Conservation (phyloP, 129 eudicot genomes). For the Artemisia tridentata region DNA sequence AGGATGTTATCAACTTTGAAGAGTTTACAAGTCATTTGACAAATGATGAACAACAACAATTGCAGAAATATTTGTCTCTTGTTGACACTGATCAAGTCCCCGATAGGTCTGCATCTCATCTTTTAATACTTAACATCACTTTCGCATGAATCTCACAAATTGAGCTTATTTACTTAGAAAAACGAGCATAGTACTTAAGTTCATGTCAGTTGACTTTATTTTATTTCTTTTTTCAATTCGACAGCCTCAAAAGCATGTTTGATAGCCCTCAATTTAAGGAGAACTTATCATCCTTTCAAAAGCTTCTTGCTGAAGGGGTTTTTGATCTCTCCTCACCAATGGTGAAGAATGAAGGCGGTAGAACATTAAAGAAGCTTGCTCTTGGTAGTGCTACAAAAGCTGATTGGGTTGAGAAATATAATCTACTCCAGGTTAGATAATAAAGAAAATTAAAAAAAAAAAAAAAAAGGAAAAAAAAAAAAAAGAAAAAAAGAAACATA, state of each 20-base stretch:
- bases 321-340: constrained; percentile 57
- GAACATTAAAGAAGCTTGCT: constrained; percentile 64
- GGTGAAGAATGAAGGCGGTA: constrained; percentile 56
- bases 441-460: constrained; percentile 17
- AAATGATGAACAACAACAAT: constrained; percentile 59
- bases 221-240: constrained; percentile 19
- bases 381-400: constrained; percentile 58
- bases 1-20: constrained; percentile 71
- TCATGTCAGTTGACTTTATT: too few species aligned
- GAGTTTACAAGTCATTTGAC: constrained; percentile 52
- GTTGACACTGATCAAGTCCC: constrained; percentile 47
- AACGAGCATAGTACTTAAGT: neutral
- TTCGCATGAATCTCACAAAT: neutral
- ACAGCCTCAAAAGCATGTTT: constrained; percentile 79
- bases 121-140: constrained; percentile 1
- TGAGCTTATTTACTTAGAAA: constrained; percentile 9
- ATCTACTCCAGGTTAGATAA: constrained; percentile 54
- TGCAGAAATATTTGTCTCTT: constrained; percentile 55
- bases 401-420: constrained; percentile 84
- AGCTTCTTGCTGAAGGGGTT: constrained; percentile 80
- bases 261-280: constrained; percentile 71
- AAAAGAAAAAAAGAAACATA: neutral
- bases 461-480: too few species aligned
- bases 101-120: constrained; percentile 48
- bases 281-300: constrained; percentile 73